Evolutionary conservation across 2,329 filamentous ascomycete species (phyloP).

Genomic region (Pestalotiopsis sp.): DNA sequence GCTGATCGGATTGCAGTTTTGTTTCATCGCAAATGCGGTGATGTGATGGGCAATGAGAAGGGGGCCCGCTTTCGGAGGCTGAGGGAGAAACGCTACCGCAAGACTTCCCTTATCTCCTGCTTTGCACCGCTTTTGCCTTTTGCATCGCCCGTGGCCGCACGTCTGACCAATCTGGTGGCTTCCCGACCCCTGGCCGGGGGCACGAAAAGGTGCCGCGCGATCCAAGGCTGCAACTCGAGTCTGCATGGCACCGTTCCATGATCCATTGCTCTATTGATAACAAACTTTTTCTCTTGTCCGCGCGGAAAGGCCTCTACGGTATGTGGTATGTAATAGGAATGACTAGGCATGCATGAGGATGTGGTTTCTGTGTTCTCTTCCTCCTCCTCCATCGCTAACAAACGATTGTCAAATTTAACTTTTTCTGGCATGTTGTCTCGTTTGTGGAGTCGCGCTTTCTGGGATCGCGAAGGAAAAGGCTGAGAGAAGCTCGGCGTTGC

Average conservation of each 20-base stretch:
- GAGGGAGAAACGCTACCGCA: background rate
- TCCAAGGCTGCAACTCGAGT: background rate
- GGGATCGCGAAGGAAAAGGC: background rate
- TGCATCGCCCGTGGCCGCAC: background rate
- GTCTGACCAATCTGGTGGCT: slow-evolving; percentile 8
- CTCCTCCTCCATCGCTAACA: background rate
- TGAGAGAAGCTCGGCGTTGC: background rate
- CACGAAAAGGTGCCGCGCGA: background rate
- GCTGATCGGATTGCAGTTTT: slow-evolving; percentile 1
- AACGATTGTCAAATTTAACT: background rate
- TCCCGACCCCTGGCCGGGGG: background rate
- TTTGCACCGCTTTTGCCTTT: background rate
- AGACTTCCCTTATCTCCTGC: background rate
- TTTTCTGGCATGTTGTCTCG: background rate
- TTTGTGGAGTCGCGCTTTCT: background rate
- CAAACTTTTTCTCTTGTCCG: background rate
- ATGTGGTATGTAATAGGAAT: too few relatives aligned
- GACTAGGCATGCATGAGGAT: too few relatives aligned
- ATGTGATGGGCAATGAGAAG: background rate
- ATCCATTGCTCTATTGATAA: background rate
- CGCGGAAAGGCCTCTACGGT: too few relatives aligned
- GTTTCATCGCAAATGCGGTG: slow-evolving; percentile 5
- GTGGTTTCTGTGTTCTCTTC: too few relatives aligned
- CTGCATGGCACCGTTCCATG: background rate
- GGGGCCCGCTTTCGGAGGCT: slow-evolving; percentile 8